These are phyloP conservation scores for Aspergillaceae sp. DNA, from an alignment of 2,329 filamentous ascomycete species.

Conservation along the genomic window DNA sequence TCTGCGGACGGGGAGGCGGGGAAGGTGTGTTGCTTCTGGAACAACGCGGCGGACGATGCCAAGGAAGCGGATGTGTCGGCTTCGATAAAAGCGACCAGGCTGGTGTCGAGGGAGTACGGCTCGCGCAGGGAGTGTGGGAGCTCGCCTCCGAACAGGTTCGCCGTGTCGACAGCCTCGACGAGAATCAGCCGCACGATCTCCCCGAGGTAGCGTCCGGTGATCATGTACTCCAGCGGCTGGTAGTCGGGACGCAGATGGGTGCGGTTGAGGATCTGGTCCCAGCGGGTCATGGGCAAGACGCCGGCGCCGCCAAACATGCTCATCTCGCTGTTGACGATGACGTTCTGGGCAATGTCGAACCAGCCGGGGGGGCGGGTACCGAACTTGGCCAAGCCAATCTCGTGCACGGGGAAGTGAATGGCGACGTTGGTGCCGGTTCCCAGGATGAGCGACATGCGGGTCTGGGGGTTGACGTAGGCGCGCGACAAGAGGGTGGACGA, in stretches of 20 bases:
- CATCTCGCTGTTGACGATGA: conserved; percentile 58
- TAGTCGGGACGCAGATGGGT: conserved; percentile 53
- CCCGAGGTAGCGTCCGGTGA: conserved; percentile 55
- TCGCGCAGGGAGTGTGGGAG: conserved; percentile 48
- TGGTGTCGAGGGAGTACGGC: conserved; percentile 52
- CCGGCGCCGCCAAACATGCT: conserved; percentile 53
- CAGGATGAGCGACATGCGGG: conserved; percentile 55
- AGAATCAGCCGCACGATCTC: conserved; percentile 55
- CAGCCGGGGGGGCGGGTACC: conserved; percentile 46
- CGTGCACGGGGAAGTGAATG: conserved; percentile 50
- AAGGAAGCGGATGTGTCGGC: conserved; percentile 33
- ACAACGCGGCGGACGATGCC: conserved; percentile 33
- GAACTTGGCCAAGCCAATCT: conserved; percentile 49
- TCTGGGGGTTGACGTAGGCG: conserved; percentile 53
- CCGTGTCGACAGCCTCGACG: conserved; percentile 49
- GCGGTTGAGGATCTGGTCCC: conserved; percentile 53
- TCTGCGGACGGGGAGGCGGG: conserved; percentile 36
- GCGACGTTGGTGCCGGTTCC: conserved; percentile 58
- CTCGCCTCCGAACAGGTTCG: conserved; percentile 49
- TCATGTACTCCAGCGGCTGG: conserved; percentile 57
- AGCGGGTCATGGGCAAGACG: conserved; percentile 50
- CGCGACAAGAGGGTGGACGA: conserved; percentile 54
- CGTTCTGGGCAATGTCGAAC: conserved; percentile 50
- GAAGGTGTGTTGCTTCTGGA: conserved; percentile 46
- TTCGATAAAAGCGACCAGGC: conserved; percentile 51